Evolutionary conservation across 768 basidiomycete species (phyloP).

Genomic region (Wakefieldia striispora): DNA sequence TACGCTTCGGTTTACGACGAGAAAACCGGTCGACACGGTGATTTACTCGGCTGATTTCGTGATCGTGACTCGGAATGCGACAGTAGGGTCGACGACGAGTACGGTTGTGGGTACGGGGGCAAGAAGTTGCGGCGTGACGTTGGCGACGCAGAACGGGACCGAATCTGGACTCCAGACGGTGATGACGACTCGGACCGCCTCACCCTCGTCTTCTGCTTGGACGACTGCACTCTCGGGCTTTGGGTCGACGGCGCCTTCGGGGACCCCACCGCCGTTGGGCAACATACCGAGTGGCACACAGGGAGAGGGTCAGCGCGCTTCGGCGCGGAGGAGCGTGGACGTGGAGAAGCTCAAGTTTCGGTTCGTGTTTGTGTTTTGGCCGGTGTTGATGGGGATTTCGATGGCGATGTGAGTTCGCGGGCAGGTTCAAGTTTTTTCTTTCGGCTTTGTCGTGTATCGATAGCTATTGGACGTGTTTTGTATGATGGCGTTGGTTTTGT

Average conservation of each 20-base stretch:
- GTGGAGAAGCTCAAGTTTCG: slow-evolving; percentile 43
- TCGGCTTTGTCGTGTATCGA: no score
- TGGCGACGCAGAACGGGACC: slow-evolving; percentile 8
- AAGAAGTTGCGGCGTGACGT: neutral
- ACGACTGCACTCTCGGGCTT: neutral
- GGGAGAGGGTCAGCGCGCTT: slow-evolving; percentile 8
- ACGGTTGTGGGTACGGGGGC: neutral
- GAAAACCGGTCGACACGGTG: slow-evolving; percentile 22
- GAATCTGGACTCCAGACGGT: slow-evolving; percentile 1
- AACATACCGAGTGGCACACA: neutral
- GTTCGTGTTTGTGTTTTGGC: slow-evolving; percentile 53
- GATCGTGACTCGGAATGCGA: slow-evolving; percentile 31
- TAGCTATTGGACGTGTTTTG: no score
- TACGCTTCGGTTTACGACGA: slow-evolving; percentile 33
- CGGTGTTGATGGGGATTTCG: slow-evolving; percentile 52
- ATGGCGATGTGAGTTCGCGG: slow-evolving; percentile 56
- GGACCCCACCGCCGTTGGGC: slow-evolving; percentile 10
- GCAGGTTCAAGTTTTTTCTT: no score
- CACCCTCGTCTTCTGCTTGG: slow-evolving; percentile 1
- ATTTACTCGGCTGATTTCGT: slow-evolving; percentile 54
- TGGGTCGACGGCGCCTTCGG: slow-evolving; percentile 5
- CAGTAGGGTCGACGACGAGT: neutral
- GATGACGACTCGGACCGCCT: neutral
- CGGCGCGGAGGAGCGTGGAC: slow-evolving; percentile 24
- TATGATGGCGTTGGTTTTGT: no score